Evolutionary conservation across 306 rosid species (phyloP).

Genomic region (Pachyrhizus erosus): DNA sequence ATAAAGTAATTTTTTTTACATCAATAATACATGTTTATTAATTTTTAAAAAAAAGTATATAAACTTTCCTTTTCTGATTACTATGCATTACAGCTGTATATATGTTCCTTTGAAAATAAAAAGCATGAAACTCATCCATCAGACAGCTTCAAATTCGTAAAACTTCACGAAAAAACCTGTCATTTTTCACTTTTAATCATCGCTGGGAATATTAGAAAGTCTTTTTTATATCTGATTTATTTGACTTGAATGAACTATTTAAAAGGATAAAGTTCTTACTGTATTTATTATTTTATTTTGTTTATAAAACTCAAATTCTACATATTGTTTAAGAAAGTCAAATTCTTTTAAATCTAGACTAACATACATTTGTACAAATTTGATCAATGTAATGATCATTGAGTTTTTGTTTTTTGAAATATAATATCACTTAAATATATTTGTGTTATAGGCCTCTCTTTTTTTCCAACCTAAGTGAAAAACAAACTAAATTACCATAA

Average conservation of each 20-base stretch:
- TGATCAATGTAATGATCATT: not conserved
- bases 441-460: not conserved
- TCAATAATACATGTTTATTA: no score
- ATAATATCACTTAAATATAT: not conserved
- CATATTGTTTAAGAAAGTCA: not conserved
- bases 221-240: not conserved
- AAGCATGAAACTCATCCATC: constrained; percentile 5
- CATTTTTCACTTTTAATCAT: not conserved
- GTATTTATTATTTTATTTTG: not conserved
- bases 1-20: no score
- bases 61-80: constrained; percentile 11
- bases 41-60: no score
- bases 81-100: constrained; percentile 34
- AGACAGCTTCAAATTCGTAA: not conserved
- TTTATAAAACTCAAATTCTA: not conserved
- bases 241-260: not conserved
- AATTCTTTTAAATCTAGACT: not conserved
- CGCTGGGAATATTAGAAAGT: not conserved
- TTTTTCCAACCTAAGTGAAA: not conserved
- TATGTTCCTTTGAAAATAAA: not conserved
- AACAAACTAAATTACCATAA: not conserved
- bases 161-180: not conserved
- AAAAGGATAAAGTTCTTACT: not conserved
- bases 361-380: not conserved
- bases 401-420: not conserved